Percentiles rank a stretch among this genome's conserved stretches.
These are phyloP conservation scores for Apiospora aurea DNA, from an alignment of 2,329 filamentous ascomycete genomes.

Conservation along the genomic window DNA sequence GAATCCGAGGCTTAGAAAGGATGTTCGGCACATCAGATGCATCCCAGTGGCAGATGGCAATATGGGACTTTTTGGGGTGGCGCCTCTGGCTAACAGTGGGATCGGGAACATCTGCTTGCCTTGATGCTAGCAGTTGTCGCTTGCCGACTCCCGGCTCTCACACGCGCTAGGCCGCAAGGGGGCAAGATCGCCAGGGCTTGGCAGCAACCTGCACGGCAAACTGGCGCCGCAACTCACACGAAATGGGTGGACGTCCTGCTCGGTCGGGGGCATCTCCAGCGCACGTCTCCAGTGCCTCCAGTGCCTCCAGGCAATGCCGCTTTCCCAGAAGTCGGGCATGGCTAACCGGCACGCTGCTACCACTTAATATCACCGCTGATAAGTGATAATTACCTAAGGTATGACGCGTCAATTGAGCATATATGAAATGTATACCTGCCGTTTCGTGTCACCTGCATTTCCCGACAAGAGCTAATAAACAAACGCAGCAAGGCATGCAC, in stretches of 20 bases:
- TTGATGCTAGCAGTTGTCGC: not conserved
- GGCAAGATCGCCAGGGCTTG: not conserved
- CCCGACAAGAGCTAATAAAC: not conserved
- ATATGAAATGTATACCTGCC: not conserved
- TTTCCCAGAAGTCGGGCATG: not conserved
- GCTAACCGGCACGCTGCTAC: slow-evolving; percentile 19
- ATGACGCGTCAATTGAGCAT: slow-evolving; percentile 15
- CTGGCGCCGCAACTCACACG: slow-evolving; percentile 12
- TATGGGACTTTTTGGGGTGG: slow-evolving; percentile 2
- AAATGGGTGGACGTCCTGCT: not conserved
- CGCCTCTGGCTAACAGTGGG: slow-evolving; percentile 13
- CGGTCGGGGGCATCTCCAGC: not conserved
- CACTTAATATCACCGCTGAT: not conserved
- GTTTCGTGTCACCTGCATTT: slow-evolving; percentile 8
- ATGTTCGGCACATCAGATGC: slow-evolving; percentile 14
- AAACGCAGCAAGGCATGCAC: not conserved
- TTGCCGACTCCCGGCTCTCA: slow-evolving; percentile 19
- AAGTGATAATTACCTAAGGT: slow-evolving; percentile 11
- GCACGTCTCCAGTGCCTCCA: not conserved
- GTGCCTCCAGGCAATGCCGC: not conserved
- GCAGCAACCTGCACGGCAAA: slow-evolving; percentile 19
- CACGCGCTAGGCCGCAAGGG: not conserved
- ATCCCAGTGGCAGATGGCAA: not conserved
- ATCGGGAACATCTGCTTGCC: slow-evolving; percentile 1
- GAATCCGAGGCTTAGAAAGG: not conserved